phyloP scores from a whole-genome alignment of 2,329 filamentous ascomycete species.

The Pyrenochaeta sp. region DNA sequence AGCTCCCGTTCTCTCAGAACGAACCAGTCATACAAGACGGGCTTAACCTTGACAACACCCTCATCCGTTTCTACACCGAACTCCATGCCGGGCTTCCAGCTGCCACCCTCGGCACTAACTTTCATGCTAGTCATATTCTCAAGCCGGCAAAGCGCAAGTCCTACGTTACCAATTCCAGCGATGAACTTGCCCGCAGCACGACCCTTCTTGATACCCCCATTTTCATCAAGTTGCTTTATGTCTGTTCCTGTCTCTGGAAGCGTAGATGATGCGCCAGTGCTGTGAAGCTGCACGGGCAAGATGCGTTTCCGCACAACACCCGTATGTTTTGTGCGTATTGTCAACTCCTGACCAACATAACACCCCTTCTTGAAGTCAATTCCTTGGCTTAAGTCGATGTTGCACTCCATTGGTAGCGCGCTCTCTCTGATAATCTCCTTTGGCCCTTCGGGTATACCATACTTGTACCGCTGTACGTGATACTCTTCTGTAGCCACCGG shows the following conservation, averaged over 20 bases:
- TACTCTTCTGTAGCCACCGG: constrained; percentile 63
- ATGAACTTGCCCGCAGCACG: constrained; percentile 85
- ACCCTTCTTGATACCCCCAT: constrained; percentile 55
- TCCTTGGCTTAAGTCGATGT: constrained; percentile 84
- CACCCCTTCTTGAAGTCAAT: constrained; percentile 97
- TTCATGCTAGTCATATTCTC: constrained; percentile 88
- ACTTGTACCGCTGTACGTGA: constrained; percentile 76
- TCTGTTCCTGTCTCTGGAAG: constrained; percentile 57
- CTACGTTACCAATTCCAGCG: constrained; percentile 81
- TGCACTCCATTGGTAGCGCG: constrained; percentile 85
- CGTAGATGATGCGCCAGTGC: constrained; percentile 27
- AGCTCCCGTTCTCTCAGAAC: constrained; percentile 50
- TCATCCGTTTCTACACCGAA: constrained; percentile 50
- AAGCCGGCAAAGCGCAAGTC: constrained; percentile 84
- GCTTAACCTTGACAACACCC: constrained; percentile 50
- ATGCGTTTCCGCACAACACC: constrained; percentile 93
- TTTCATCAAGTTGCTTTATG: constrained; percentile 60
- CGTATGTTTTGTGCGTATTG: constrained; percentile 92
- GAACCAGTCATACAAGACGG: constrained; percentile 84
- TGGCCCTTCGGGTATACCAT: constrained; percentile 86
- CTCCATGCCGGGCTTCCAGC: constrained; percentile 65
- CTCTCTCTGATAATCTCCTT: constrained; percentile 75
- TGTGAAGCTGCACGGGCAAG: constrained; percentile 79
- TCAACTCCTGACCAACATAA: constrained; percentile 96
- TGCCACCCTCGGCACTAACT: constrained; percentile 72